Evolutionary conservation across 2,329 filamentous ascomycete species (phyloP).

Genomic region (Talaromyces atroroseus): DNA sequence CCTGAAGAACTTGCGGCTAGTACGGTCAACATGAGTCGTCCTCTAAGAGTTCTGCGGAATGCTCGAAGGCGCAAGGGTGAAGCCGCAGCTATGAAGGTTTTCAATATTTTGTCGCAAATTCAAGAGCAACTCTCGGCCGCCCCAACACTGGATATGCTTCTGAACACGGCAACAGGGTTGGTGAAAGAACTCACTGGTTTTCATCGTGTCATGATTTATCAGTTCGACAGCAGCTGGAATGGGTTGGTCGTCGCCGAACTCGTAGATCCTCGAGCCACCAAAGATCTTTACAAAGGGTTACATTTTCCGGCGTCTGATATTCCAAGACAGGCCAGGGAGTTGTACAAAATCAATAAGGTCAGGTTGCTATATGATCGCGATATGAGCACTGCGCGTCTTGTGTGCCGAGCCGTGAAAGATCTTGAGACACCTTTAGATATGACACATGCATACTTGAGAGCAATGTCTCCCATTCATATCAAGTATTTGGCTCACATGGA

Average conservation of each 20-base stretch:
- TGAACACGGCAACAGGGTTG: slow-evolving; percentile 78
- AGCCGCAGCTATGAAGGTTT: slow-evolving; percentile 87
- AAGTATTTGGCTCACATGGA: slow-evolving; percentile 87
- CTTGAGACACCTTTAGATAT: slow-evolving; percentile 72
- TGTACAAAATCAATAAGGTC: slow-evolving; percentile 87
- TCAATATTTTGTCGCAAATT: slow-evolving; percentile 87
- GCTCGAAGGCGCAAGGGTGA: slow-evolving; percentile 71
- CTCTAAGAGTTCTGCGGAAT: slow-evolving; percentile 65
- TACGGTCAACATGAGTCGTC: slow-evolving; percentile 66
- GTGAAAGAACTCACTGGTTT: slow-evolving; percentile 88
- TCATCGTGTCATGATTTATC: slow-evolving; percentile 88
- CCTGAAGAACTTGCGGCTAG: slow-evolving; percentile 69
- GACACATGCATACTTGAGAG: slow-evolving; percentile 76
- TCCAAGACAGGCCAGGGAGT: slow-evolving; percentile 75
- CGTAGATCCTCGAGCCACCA: slow-evolving; percentile 71
- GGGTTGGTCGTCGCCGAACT: slow-evolving; percentile 83
- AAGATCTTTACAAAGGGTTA: slow-evolving; percentile 79
- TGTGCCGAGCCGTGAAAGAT: slow-evolving; percentile 71
- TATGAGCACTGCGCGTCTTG: slow-evolving; percentile 69
- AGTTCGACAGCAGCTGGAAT: slow-evolving; percentile 78
- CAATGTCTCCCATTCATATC: slow-evolving; percentile 84
- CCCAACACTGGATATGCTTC: slow-evolving; percentile 62
- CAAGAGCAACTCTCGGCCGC: slow-evolving; percentile 78
- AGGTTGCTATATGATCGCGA: slow-evolving; percentile 82
- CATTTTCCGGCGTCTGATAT: slow-evolving; percentile 88